A percentile compares a stretch with the other conserved stretches of the same genome.
Evolutionary conservation across 1,284 basidiomycete genomes (phyloP).

Genomic region (Sporisorium scitamineum): DNA sequence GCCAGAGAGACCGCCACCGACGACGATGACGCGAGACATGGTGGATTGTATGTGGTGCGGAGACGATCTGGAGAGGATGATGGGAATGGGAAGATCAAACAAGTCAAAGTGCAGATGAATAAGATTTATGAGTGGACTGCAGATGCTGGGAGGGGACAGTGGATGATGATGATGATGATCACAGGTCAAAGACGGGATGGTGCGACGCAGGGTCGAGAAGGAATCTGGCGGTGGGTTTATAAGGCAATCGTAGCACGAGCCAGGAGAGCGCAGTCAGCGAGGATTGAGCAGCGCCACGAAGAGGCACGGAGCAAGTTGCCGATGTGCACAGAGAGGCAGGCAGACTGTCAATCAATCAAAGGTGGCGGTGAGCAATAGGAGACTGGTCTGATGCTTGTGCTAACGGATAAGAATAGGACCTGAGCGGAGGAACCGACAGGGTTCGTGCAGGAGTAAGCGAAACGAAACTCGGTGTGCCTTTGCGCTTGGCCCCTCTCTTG

Average conservation of each 20-base stretch:
- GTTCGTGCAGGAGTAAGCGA: background rate
- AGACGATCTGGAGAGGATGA: background rate
- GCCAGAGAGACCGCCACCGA: conserved; percentile 68
- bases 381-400: conserved; percentile 4
- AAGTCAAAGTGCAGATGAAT: background rate
- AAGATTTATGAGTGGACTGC: background rate
- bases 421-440: background rate
- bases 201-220: background rate
- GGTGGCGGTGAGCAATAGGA: background rate
- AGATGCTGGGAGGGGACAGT: background rate
- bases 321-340: background rate
- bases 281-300: background rate
- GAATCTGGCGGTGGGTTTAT: conserved; percentile 4
- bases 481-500: background rate
- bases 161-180: conserved; percentile 8
- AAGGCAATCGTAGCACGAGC: background rate
- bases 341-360: background rate
- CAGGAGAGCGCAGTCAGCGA: conserved; percentile 14
- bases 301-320: background rate
- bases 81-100: background rate
- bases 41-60: conserved; percentile 12
- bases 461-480: background rate
- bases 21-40: conserved; percentile 59
- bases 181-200: conserved; percentile 4
- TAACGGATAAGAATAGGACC: background rate